A percentile compares a stretch with the other conserved stretches of the same genome.
Conservation (phyloP, 768 basidiomycete species). For the Naganishia onofrii region DNA sequence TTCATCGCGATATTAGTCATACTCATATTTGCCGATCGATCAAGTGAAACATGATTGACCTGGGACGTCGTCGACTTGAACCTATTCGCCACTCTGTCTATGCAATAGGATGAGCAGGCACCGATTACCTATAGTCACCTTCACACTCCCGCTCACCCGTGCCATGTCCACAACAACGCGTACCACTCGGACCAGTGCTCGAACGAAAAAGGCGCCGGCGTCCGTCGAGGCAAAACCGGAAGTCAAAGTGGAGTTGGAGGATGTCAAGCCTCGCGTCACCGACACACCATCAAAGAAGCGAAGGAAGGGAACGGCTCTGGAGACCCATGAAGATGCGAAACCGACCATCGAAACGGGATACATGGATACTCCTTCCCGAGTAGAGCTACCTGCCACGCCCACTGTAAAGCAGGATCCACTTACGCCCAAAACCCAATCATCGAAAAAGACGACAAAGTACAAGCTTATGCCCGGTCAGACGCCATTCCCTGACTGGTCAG, state of each 20-base stretch:
- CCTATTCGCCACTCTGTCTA: no score
- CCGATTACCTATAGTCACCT: no score
- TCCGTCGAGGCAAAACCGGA: not conserved
- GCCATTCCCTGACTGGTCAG: constrained; percentile 42
- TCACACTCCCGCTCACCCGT: not conserved
- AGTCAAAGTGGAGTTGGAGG: not conserved
- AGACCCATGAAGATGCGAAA: not conserved
- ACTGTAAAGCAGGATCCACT: not conserved
- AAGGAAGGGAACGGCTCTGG: not conserved
- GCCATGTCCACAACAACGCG: not conserved
- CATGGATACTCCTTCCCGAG: not conserved
- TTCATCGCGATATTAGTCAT: no score
- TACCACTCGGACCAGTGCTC: constrained; percentile 1
- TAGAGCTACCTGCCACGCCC: not conserved
- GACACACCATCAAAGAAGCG: constrained; percentile 5
- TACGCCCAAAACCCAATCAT: not conserved
- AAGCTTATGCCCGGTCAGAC: constrained; percentile 29
- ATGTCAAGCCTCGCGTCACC: not conserved
- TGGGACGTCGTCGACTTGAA: not conserved
- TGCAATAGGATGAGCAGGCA: not conserved
- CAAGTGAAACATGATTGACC: not conserved
- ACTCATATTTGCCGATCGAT: constrained; percentile 25
- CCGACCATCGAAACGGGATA: not conserved
- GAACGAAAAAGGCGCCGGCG: not conserved
- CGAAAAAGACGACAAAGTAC: constrained; percentile 15